Conservation (phyloP, 305 asterid genomes). For the Plantago rigida region DNA sequence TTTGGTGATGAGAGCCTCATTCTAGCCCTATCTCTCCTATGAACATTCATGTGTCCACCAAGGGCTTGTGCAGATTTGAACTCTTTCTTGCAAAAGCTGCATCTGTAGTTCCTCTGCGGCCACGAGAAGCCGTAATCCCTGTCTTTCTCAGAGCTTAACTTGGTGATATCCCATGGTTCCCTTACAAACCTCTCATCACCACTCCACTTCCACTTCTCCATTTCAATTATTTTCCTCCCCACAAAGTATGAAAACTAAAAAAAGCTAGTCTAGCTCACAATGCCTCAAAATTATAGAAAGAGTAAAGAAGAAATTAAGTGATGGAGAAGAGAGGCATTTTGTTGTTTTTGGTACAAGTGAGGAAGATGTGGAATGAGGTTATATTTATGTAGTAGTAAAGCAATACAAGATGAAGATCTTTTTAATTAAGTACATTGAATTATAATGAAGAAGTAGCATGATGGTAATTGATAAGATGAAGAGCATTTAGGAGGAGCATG, state of each 20-base stretch:
- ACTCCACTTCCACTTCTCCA: constrained; percentile 11
- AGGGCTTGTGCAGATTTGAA: constrained; percentile 55
- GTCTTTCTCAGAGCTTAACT: constrained; percentile 7
- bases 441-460: background rate
- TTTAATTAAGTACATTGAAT: too few species aligned
- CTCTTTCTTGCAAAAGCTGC: constrained; percentile 48
- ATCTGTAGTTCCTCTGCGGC: constrained; percentile 36
- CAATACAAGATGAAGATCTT: too few species aligned
- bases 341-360: too few species aligned
- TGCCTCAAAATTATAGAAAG: background rate
- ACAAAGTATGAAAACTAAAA: too few species aligned
- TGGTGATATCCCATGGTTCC: background rate
- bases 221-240: background rate
- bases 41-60: constrained; percentile 59
- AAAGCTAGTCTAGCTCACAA: background rate
- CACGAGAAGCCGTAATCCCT: constrained; percentile 9
- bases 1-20: constrained; percentile 5
- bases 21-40: constrained; percentile 26
- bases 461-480: background rate
- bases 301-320: background rate
- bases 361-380: too few species aligned
- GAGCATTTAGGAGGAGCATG: too few species aligned
- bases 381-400: too few species aligned
- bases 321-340: background rate
- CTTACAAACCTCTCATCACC: background rate